Base-by-base conservation (phyloP, 163 green algal genomes). In the Scenedesmus sp. region DNA sequence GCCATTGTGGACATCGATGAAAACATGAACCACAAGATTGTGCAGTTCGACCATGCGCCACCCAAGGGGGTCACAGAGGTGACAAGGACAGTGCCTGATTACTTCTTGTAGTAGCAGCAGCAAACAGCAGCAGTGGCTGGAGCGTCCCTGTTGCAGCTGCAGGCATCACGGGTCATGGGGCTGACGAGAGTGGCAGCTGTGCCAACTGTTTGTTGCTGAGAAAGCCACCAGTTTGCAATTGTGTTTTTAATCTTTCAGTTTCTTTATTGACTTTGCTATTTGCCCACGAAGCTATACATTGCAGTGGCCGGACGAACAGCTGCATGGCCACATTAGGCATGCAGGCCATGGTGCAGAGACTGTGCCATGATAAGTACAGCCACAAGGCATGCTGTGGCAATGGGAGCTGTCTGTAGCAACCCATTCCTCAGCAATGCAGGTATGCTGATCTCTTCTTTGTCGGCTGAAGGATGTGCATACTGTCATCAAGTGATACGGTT, bases 1-100 rank as follows among this genome's bases (percentile, higher is more conserved):
- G 96, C 96, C 16, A 97, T 98, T 81, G 95, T 98, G 26, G 97
- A 98, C 93, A 95, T 96, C 49, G 94, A 96, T 78, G 93, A 96
- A 56, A 94, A 95, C 92, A 96, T 96, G 94, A 94, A 94, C 85
- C 94, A 95, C 91, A 95, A 95, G 79, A 87, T 93, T n/a, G 61
- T 90, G 40, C 94, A 96, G 93, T 96, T 96, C 91, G 94, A 96
- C 65, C 94, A 96, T 80, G 94, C 94, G 7, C 93, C 94, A n/a
- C 94, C 94, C 3, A 96, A 95, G 89, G 94, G 94, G 1, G 94
- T 96, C 79, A 96, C 94, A 49, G 94, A 96, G 88, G 94, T 96
- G 9, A 95, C 93, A 89, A 87, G 94, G 20, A 94, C 90, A 0
- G 92, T 92, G 35, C 93, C 93, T 6, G 93, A 95, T 83, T 95